Evolutionary conservation across 345 rosid genomes (phyloP), one percentile per base, ranked within the genome.

Genomic region (Streptanthus diversifolius): DNA sequence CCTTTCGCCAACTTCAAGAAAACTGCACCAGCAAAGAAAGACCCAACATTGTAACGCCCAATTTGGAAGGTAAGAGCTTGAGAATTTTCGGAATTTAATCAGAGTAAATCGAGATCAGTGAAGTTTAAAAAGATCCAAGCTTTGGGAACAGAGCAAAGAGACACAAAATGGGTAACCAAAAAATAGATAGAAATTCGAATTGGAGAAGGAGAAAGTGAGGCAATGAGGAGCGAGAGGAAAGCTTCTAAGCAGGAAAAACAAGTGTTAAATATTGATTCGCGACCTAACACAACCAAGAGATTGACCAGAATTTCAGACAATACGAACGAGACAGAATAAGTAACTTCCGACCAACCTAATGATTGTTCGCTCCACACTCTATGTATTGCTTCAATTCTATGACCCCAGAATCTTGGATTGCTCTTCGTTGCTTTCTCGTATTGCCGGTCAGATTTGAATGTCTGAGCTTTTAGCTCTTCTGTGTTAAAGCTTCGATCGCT

Each of bases 401-500:
- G 36, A 52, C 5, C 5, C 40, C 49, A 19, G 5, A 58, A 36
- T 25, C 25, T 66, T 58, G 58, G 37, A 54, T 74, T 55, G 60
- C 66, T 63, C 51, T 51, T 41, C 13, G 53, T 33, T 37, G 40
- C 71, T 72, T 73, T 7, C 19, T 67, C 30, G 60, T 63, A 72
- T 63, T 63, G 66, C 48, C 72, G 70, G 59, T 70, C 64, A 67
- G 83, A 77, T 77, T 85, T 72, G 77, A 76, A 64, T 76, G 71
- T 77, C 67, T 57, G 70, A 78, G 83, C 83, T 71, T 66, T 77
- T 72, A 45, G 80, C 77, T 71, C 63, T 55, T 63, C 66, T 73
- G 70, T 63, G 81, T 71, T 70, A 80, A 63, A 79, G 83, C 80
- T 80, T 76, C 87, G 83, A 82, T 80, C 82, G 85, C 82, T 80